These are phyloP conservation scores for Agaricus blazei DNA, from an alignment of 768 basidiomycete species.

Conservation along the genomic window DNA sequence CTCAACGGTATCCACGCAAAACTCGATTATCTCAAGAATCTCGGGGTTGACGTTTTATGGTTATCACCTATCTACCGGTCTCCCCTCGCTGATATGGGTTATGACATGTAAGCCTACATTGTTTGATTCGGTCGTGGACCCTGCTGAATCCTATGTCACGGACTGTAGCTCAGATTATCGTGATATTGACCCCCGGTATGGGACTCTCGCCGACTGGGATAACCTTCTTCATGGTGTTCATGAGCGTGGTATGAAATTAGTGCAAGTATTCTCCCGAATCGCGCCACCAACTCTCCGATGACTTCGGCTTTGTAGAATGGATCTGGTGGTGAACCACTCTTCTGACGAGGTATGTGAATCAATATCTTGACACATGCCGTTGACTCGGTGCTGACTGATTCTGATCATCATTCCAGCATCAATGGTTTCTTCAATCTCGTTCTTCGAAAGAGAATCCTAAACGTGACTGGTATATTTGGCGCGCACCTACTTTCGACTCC, in stretches of 20 bases:
- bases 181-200: conserved; percentile 59
- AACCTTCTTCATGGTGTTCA: conserved; percentile 48
- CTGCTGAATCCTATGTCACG: not conserved
- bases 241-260: conserved; percentile 62
- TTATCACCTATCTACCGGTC: conserved; percentile 67
- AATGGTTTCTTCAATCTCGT: conserved; percentile 62
- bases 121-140: not conserved
- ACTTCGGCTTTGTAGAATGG: conserved; percentile 44
- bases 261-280: conserved; percentile 29
- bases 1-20: conserved; percentile 60
- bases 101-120: conserved; percentile 48
- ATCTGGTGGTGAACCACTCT: conserved; percentile 72
- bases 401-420: conserved; percentile 38
- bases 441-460: conserved; percentile 50
- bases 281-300: not conserved
- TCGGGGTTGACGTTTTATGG: conserved; percentile 69
- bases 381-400: not conserved
- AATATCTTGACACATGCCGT: not conserved
- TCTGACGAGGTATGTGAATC: conserved; percentile 48
- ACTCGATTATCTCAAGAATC: conserved; percentile 61
- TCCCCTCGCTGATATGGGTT: conserved; percentile 70
- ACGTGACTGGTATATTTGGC: conserved; percentile 78
- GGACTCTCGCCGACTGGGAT: conserved; percentile 59
- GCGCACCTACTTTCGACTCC: conserved; percentile 47
- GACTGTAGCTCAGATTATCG: conserved; percentile 56